These are phyloP conservation scores for Barnettozyma hawaiiensis DNA, from an alignment of 1,139 yeast genomes.

Conservation along the genomic window DNA sequence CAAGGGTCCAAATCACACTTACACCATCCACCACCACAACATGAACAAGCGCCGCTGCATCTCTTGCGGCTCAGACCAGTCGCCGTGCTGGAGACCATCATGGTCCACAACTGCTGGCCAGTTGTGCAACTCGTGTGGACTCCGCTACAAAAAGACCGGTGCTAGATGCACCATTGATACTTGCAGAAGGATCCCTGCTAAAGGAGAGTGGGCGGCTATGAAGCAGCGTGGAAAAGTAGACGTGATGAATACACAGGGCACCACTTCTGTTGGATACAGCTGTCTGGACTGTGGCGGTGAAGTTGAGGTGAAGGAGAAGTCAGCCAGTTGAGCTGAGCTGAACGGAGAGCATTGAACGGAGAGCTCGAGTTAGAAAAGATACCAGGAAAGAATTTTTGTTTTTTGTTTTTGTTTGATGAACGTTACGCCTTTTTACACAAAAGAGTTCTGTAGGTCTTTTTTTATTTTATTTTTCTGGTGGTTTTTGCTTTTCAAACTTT, in stretches of 20 bases:
- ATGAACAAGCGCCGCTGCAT: slow-evolving; percentile 57
- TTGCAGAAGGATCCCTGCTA: slow-evolving; percentile 90
- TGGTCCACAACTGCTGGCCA: slow-evolving; percentile 90
- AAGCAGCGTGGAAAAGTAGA: slow-evolving; percentile 58
- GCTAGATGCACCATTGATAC: slow-evolving; percentile 74
- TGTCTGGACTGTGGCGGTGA: slow-evolving; percentile 68
- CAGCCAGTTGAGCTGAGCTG: not conserved
- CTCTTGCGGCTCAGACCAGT: slow-evolving; percentile 85
- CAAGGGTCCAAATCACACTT: slow-evolving; percentile 25
- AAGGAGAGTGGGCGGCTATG: slow-evolving; percentile 93
- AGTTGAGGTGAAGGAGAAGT: slow-evolving; percentile 39
- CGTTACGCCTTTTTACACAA: not conserved
- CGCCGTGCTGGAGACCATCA: slow-evolving; percentile 98
- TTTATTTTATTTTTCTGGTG: not conserved
- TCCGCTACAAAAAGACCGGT: slow-evolving; percentile 88
- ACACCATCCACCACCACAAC: slow-evolving; percentile 26
- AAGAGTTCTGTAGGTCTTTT: not conserved
- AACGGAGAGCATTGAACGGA: no score
- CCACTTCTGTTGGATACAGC: slow-evolving; percentile 36
- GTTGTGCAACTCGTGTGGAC: slow-evolving; percentile 92
- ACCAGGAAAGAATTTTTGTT: not conserved
- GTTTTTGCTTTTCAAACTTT: not conserved
- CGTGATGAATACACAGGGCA: slow-evolving; percentile 32
- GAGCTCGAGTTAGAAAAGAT: no score
- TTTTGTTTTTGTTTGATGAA: not conserved